Evolutionary conservation across 495 filamentous ascomycete genomes (phyloP).

Genomic region (Friedmanniomyces simplex): DNA sequence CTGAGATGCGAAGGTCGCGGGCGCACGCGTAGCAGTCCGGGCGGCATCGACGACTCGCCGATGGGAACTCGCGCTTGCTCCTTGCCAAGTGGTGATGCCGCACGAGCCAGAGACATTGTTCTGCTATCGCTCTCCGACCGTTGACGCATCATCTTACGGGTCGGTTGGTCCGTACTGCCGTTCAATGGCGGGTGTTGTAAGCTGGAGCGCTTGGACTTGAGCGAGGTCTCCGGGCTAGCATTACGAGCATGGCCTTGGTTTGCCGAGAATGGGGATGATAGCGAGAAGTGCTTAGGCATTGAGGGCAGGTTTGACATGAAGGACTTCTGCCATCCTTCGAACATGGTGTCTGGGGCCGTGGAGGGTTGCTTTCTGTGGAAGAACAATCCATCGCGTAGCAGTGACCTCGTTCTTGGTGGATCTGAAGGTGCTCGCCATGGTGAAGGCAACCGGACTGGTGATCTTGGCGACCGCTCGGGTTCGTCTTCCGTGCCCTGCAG

Average conservation of each 20-base stretch:
- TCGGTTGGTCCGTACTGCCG: conserved; percentile 1
- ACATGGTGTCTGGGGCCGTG: conserved; percentile 3
- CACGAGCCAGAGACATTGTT: conserved; percentile 15
- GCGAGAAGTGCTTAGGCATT: conserved; percentile 35
- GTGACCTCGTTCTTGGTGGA: not conserved
- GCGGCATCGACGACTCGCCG: not conserved
- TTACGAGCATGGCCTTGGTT: not conserved
- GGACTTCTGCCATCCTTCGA: conserved; percentile 22
- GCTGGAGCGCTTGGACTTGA: not conserved
- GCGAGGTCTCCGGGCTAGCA: not conserved
- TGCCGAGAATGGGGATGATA: not conserved
- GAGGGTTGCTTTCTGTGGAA: conserved; percentile 25
- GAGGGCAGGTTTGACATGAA: conserved; percentile 40
- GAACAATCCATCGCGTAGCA: conserved; percentile 32
- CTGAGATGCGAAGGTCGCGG: conserved; percentile 33
- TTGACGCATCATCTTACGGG: conserved; percentile 24
- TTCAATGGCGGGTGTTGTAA: not conserved
- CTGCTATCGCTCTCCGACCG: conserved; percentile 13
- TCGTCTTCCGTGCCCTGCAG: not conserved
- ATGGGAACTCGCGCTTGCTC: not conserved
- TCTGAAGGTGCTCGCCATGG: conserved; percentile 40
- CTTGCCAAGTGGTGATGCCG: not conserved
- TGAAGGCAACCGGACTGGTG: conserved; percentile 31
- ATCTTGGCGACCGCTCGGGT: conserved; percentile 16
- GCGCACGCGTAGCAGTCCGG: not conserved